Percentiles rank a stretch among this genome's conserved stretches.
These are phyloP conservation scores for Globisporangium ultimum DNA, from an alignment of 352 stramenopile species.

Conservation along the genomic window DNA sequence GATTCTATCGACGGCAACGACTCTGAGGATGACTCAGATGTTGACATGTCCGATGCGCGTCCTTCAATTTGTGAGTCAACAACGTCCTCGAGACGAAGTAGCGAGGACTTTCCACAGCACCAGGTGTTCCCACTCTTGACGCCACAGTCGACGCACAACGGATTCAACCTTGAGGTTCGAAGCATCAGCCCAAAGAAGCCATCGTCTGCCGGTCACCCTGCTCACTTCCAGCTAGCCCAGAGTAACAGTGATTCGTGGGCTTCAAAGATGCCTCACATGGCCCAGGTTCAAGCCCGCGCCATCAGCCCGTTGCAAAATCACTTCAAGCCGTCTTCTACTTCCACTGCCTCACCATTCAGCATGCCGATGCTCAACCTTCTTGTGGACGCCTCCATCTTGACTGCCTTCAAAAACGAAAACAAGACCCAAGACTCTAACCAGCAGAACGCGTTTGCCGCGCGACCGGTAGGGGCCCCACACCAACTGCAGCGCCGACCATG, in stretches of 20 bases:
- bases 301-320: conserved; percentile 5
- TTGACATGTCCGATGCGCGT: conserved; percentile 9
- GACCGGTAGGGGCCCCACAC: conserved; percentile 7
- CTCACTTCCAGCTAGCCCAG: conserved; percentile 3
- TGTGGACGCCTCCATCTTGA: conserved; percentile 67
- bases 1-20: conserved; percentile 12
- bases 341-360: conserved; percentile 2
- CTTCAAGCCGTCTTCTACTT: not conserved
- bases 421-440: conserved; percentile 9
- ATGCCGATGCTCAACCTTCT: conserved; percentile 70
- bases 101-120: conserved; percentile 6
- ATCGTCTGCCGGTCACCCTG: conserved; percentile 1
- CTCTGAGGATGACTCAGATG: conserved; percentile 10
- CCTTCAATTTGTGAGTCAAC: conserved; percentile 1
- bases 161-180: conserved; percentile 51
- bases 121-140: conserved; percentile 30
- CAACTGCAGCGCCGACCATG: conserved; percentile 4
- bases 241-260: not conserved
- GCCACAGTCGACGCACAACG: conserved; percentile 27
- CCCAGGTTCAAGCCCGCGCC: not conserved
- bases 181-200: conserved; percentile 38
- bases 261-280: conserved; percentile 6
- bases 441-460: conserved; percentile 9
- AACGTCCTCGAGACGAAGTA: not conserved
- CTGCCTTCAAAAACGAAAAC: conserved; percentile 52